phyloP scores from a whole-genome alignment of 2,329 filamentous ascomycete genomes.

The Aspergillus novoparasiticus region DNA sequence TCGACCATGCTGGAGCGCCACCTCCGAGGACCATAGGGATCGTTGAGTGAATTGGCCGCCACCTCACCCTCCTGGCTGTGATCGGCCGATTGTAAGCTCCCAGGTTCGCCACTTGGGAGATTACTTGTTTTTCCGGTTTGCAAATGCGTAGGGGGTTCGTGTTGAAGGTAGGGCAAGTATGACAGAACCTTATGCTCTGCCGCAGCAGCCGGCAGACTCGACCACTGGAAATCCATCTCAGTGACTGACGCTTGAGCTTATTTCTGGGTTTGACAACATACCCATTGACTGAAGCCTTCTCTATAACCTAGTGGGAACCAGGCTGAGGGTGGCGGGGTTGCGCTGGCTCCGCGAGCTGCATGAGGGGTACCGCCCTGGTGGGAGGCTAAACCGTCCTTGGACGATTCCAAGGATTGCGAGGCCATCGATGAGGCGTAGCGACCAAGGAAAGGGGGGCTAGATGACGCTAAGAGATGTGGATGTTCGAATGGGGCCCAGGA shows the following conservation, averaged over 20 bases:
- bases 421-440: slow-evolving; percentile 37
- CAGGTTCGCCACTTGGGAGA: slow-evolving; percentile 27
- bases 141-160: slow-evolving; percentile 66
- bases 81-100: slow-evolving; percentile 40
- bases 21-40: slow-evolving; percentile 80
- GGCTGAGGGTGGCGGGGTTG: slow-evolving; percentile 34
- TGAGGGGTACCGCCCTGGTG: slow-evolving; percentile 29
- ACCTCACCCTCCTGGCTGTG: slow-evolving; percentile 47
- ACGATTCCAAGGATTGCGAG: slow-evolving; percentile 38
- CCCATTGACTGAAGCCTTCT: slow-evolving; percentile 90
- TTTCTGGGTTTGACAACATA: slow-evolving; percentile 46
- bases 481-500: slow-evolving; percentile 27
- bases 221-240: slow-evolving; percentile 65
- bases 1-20: slow-evolving; percentile 86
- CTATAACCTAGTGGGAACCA: slow-evolving; percentile 90
- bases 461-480: slow-evolving; percentile 14
- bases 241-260: slow-evolving; percentile 17
- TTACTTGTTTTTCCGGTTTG: slow-evolving; percentile 56
- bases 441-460: slow-evolving; percentile 16
- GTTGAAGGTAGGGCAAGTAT: slow-evolving; percentile 78
- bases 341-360: slow-evolving; percentile 35
- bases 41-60: slow-evolving; percentile 54
- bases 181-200: slow-evolving; percentile 89
- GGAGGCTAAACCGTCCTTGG: slow-evolving; percentile 29
- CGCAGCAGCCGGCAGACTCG: slow-evolving; percentile 74